These are phyloP conservation scores for Pseudocercospora crystallina DNA, from an alignment of 2,329 filamentous ascomycete species.

Conservation along the genomic window DNA sequence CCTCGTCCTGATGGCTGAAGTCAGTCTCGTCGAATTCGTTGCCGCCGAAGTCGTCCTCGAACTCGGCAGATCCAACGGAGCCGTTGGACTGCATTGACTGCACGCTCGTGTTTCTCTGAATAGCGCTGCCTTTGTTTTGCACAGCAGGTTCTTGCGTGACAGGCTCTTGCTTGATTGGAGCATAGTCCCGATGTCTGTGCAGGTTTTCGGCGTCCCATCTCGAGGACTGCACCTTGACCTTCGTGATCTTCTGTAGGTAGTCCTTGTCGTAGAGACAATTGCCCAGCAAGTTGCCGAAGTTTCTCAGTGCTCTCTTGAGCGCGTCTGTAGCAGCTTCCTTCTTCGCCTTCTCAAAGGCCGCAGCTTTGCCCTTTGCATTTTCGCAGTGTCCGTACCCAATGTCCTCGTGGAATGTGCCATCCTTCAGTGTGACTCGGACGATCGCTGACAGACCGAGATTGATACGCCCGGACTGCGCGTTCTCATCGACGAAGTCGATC, in stretches of 20 bases:
- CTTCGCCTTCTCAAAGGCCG: slow-evolving; percentile 97
- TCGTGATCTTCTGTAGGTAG: slow-evolving; percentile 85
- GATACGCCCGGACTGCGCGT: slow-evolving; percentile 72
- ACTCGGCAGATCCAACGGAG: slow-evolving; percentile 40
- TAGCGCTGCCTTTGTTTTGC: slow-evolving; percentile 15
- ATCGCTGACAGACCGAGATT: slow-evolving; percentile 86
- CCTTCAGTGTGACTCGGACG: slow-evolving; percentile 82
- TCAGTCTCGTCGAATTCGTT: slow-evolving; percentile 58
- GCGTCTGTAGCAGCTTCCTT: slow-evolving; percentile 97
- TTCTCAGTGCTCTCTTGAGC: slow-evolving; percentile 82
- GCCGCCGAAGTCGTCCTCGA: slow-evolving; percentile 58
- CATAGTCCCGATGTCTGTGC: slow-evolving; percentile 77
- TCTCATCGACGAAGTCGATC: slow-evolving; percentile 93
- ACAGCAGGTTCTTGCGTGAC: slow-evolving; percentile 14
- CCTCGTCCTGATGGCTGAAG: slow-evolving; percentile 69
- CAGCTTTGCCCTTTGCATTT: slow-evolving; percentile 91
- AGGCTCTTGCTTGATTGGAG: slow-evolving; percentile 58
- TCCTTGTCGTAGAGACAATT: slow-evolving; percentile 98
- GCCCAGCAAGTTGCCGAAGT: slow-evolving; percentile 94
- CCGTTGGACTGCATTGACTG: slow-evolving; percentile 36
- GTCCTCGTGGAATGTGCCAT: slow-evolving; percentile 97
- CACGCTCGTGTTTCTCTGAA: slow-evolving; percentile 31
- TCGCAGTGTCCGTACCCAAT: slow-evolving; percentile 96
- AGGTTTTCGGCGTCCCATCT: slow-evolving; percentile 78
- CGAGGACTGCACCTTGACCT: slow-evolving; percentile 75